Base-by-base conservation (phyloP, 2,329 filamentous ascomycete species). In the Nemania sp. region DNA sequence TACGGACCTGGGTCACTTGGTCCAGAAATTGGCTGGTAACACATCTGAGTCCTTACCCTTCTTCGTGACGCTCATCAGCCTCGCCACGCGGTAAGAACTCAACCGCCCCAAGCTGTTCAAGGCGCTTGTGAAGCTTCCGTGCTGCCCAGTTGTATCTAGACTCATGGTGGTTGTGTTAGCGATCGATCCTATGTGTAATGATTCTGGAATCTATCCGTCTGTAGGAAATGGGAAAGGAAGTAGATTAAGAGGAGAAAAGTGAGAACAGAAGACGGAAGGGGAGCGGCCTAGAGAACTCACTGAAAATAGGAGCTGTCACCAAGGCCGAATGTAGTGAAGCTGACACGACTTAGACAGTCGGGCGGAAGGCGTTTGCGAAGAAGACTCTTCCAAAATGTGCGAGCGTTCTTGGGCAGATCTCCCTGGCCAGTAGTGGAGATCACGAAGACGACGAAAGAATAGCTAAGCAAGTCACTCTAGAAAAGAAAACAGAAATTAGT, bases 271-370 rank as follows among this genome's bases (percentile, higher is more conserved):
- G 40, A 20, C 15, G 14, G 20, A 12, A 20, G 19, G 8, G 36
- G 14, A 26, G 28, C 7, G 12, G 30, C n/a, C 4, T 14, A 31
- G 5, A 12, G 15, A 20, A 68, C 81, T 61, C 77, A 94, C 86
- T 95, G 93, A 51, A 88, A 81, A 77, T 99, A 99, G 1, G 92
- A 96, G 66, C 89, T 96, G 72, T 99, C 94, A 0, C 94, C 94
- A 1, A 97, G 80, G 0, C 94, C 94, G 76, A 97, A 96, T 0
- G 87, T 89, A 3, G 90, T 87, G 72, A 96, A 97, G 1, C 77
- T 80, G 57, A 96, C 75, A 28, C 80, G 79, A 31, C 76, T 68
- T 33, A 99, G 76, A 64, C 86, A 92, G 14, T 81, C 83, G 3
- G 85, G 78, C 11, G 87, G 83, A 23, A 99, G 80, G 63, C 84